Conservation (phyloP, 345 rosid species). For the Luvunga scandens region DNA sequence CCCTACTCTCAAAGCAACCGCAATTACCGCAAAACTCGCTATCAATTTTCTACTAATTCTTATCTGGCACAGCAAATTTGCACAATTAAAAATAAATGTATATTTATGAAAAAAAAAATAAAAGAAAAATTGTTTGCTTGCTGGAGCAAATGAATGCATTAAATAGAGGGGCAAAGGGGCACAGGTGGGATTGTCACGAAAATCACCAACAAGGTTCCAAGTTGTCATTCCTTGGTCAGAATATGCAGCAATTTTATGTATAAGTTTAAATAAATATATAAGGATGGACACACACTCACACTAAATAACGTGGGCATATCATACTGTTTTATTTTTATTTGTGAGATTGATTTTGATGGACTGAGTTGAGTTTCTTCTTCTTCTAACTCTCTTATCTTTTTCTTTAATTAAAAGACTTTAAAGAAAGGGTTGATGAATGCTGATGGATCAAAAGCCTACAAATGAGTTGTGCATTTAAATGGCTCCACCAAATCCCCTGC, state of each 20-base stretch:
- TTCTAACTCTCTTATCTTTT: not conserved
- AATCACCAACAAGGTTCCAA: constrained; percentile 34
- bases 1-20: not conserved
- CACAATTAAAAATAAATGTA: no score
- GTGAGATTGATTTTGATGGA: constrained; percentile 1
- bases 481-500: constrained; percentile 71
- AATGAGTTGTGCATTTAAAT: constrained; percentile 42
- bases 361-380: not conserved
- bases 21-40: not conserved
- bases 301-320: not conserved
- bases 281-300: not conserved
- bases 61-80: no score
- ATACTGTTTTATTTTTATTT: not conserved
- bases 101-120: no score
- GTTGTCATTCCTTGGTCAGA: constrained; percentile 32
- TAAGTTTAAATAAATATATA: not conserved
- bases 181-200: not conserved
- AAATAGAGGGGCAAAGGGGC: no score
- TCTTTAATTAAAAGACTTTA: not conserved
- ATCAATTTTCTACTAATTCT: no score
- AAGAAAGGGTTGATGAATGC: constrained; percentile 2
- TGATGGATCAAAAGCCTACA: constrained; percentile 23
- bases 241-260: not conserved
- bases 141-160: no score
- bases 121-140: no score